phyloP scores from a whole-genome alignment of 1,284 basidiomycete genomes.

The Cutaneotrichosporon mucoides region DNA sequence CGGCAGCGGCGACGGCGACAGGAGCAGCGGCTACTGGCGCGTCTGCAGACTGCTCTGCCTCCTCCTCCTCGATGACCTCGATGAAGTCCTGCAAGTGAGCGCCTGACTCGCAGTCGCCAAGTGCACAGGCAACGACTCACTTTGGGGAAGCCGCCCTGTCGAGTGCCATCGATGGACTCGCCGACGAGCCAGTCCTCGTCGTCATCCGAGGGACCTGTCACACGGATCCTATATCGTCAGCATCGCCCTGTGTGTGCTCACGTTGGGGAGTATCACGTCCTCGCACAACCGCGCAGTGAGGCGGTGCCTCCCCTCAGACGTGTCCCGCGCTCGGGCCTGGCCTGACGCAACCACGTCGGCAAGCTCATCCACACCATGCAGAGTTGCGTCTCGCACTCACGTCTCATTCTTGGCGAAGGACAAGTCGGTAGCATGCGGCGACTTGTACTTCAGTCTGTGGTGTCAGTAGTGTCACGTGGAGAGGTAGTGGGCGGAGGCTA shows the following conservation, averaged over 20 bases:
- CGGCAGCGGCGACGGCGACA: not conserved
- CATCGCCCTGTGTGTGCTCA: not conserved
- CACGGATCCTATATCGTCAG: slow-evolving; percentile 39
- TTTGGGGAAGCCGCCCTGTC: slow-evolving; percentile 47
- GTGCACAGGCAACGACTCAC: slow-evolving; percentile 17
- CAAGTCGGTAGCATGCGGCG: slow-evolving; percentile 48
- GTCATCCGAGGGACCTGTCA: slow-evolving; percentile 47
- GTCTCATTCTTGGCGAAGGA: slow-evolving; percentile 49
- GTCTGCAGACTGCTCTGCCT: slow-evolving; percentile 28
- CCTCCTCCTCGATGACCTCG: slow-evolving; percentile 19
- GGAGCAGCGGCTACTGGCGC: slow-evolving; percentile 33
- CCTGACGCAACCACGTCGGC: not conserved
- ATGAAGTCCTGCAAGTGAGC: slow-evolving; percentile 40
- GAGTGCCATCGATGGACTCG: slow-evolving; percentile 43
- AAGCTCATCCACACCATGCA: not conserved
- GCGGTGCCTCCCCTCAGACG: no score
- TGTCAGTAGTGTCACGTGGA: not conserved
- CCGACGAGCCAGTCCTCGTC: slow-evolving; percentile 50
- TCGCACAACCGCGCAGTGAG: no score
- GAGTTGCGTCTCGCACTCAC: slow-evolving; percentile 27
- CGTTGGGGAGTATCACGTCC: not conserved
- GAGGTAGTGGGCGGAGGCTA: not conserved
- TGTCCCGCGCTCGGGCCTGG: not conserved
- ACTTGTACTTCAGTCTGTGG: slow-evolving; percentile 49
- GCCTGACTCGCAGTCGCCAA: no score